Evolutionary conservation across 164 flowering plant species (phyloP), one percentile per base, ranked within the genome.

Genomic region (Vitis cinerea): DNA sequence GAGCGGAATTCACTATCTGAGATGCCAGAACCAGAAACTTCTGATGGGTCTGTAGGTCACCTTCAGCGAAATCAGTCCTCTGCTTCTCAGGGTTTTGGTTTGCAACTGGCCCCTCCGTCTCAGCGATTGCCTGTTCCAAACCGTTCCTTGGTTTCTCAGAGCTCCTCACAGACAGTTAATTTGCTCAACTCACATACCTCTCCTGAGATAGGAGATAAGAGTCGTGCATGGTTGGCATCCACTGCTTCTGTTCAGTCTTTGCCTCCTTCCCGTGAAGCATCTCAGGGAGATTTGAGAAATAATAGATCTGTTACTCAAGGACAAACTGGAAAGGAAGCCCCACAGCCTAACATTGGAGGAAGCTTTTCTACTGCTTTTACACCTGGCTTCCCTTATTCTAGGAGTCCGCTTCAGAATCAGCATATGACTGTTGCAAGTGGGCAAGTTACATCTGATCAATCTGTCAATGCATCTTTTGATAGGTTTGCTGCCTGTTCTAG

Each of bases 51-150:
- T 69, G 77, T 68, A 71, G 80, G 78, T 82, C 87, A 78, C 57
- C 71, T 75, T 54, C 88, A 76, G 72, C 75, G 66, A 44, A 82
- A 73, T 69, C 91, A 86, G 61, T 74, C 86, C 61, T 78, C 87
- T 70, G 70, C 77, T 52, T 83, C 87, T 50, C 93, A 88, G 69
- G 89, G 89, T 66, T 88, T 86, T 84, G 89, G 88, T 56, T 80
- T 91, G 63, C 90, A 88, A 55, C 73, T 91, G 72, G 94, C 78
- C 52, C 94, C 88, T 68, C 94, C 94, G n/a, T 83, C 92, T 65
- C 91, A 88, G 71, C 75, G 80, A 37, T 50, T 78, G 37, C 70
- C 86, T 16, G 31, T 68, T 66, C 49, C 81, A 23, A 88, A 83
- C 73, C 80, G 60, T 51, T 64, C 67, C 55, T n/a, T 74, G n/a